Percentiles rank a stretch among this genome's conserved stretches.
Conservation (phyloP, 2,329 filamentous ascomycete species). For the Sporothrix inflata region DNA sequence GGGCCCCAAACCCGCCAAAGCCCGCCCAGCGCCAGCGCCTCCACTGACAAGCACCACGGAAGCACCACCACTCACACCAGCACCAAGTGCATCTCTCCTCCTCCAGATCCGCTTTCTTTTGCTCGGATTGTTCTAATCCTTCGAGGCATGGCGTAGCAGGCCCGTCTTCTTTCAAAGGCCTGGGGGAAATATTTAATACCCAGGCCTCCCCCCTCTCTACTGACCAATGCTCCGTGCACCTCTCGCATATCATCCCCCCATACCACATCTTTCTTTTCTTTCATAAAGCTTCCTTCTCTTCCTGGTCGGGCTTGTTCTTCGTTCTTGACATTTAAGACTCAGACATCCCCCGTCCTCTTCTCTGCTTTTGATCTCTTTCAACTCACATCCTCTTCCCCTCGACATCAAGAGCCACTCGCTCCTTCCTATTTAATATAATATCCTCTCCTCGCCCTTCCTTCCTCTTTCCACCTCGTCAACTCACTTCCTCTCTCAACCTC, state of each 20-base stretch:
- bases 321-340: conserved; percentile 19
- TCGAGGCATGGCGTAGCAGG: conserved; percentile 17
- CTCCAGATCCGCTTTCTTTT: conserved; percentile 20
- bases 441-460: conserved; percentile 12
- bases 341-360: conserved; percentile 21
- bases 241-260: neutral
- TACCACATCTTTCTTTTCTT: neutral
- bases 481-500: neutral
- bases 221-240: neutral
- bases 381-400: neutral
- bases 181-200: conserved; percentile 32
- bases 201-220: conserved; percentile 16
- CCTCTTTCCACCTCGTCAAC: neutral
- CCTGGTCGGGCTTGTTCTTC: neutral
- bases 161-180: conserved; percentile 13
- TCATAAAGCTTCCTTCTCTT: neutral
- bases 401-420: conserved; percentile 11
- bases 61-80: neutral
- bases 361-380: neutral
- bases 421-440: conserved; percentile 14
- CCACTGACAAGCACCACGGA: neutral
- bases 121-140: neutral
- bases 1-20: neutral
- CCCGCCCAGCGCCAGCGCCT: neutral
- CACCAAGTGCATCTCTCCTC: neutral